Percentiles rank a stretch among this genome's conserved stretches.
Evolutionary conservation across 441 rosid species (phyloP).

Genomic region (Pelargonium citronellum): DNA sequence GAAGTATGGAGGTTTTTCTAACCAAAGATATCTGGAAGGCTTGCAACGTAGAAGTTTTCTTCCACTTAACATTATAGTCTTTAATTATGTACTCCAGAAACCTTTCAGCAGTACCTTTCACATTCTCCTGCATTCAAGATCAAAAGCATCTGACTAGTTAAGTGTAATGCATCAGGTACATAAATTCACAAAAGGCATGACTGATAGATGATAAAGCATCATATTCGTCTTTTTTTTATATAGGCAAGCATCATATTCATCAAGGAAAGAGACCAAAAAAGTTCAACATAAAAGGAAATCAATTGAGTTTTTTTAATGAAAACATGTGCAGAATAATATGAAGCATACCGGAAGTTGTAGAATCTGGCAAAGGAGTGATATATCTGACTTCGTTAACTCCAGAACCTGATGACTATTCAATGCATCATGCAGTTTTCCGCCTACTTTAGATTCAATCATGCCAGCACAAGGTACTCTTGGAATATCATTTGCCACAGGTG

Average conservation of each 20-base stretch:
- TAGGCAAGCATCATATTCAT: background rate
- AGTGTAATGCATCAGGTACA: background rate
- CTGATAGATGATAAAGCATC: background rate
- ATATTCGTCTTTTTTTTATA: too few relatives aligned
- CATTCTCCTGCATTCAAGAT: slow-evolving; percentile 55
- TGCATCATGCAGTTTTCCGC: slow-evolving; percentile 33
- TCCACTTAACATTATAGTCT: slow-evolving; percentile 50
- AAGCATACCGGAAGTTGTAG: slow-evolving; percentile 56
- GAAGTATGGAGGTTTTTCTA: slow-evolving; percentile 24
- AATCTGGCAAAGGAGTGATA: slow-evolving; percentile 56
- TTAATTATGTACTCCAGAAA: slow-evolving; percentile 69
- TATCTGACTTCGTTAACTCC: slow-evolving; percentile 48
- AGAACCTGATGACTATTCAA: slow-evolving; percentile 48
- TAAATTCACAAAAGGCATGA: background rate
- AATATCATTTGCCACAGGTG: background rate
- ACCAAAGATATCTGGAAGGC: slow-evolving; percentile 90
- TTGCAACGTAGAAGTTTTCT: slow-evolving; percentile 55
- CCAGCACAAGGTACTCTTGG: background rate
- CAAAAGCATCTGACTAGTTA: slow-evolving; percentile 6
- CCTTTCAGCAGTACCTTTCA: slow-evolving; percentile 44
- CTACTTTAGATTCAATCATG: slow-evolving; percentile 26
- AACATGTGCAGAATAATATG: background rate
- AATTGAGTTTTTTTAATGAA: background rate
- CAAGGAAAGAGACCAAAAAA: background rate
- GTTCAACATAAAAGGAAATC: background rate